Conservation (phyloP, 2,329 filamentous ascomycete genomes). For the Penicillium sp. region DNA sequence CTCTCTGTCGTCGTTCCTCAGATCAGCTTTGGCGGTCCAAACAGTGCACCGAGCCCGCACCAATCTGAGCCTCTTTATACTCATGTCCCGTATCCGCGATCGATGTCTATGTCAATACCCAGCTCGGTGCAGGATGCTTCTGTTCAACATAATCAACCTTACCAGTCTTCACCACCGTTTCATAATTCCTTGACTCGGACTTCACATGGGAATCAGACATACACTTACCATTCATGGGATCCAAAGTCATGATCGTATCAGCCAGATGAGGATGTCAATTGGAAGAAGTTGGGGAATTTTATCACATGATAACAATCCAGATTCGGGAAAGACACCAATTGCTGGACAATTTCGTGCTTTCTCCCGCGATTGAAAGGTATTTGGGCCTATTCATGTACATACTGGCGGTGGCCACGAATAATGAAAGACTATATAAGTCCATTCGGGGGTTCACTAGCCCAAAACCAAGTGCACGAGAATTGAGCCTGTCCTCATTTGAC, state of each 20-base stretch:
- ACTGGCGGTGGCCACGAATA: too few species aligned
- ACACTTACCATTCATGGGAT: background rate
- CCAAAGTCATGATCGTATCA: background rate
- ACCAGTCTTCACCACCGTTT: conserved; percentile 12
- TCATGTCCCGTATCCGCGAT: conserved; percentile 13
- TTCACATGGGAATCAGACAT: background rate
- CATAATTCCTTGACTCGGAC: conserved; percentile 8
- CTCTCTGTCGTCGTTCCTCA: conserved; percentile 20
- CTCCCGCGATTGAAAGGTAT: too few species aligned
- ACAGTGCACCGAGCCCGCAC: background rate
- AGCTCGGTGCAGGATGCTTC: conserved; percentile 3
- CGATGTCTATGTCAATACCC: conserved; percentile 21
- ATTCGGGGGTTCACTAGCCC: too few species aligned
- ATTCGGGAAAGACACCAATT: too few species aligned
- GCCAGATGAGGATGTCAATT: background rate
- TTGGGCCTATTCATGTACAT: too few species aligned
- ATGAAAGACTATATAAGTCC: too few species aligned
- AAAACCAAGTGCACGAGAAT: too few species aligned
- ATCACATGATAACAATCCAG: background rate
- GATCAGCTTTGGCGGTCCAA: conserved; percentile 18
- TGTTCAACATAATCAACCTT: conserved; percentile 2
- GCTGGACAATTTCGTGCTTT: too few species aligned
- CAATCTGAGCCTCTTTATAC: conserved; percentile 6
- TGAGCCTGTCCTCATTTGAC: background rate
- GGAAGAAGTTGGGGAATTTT: background rate